Conservation (phyloP, 208 protist species). For the Crithidia brevicula region DNA sequence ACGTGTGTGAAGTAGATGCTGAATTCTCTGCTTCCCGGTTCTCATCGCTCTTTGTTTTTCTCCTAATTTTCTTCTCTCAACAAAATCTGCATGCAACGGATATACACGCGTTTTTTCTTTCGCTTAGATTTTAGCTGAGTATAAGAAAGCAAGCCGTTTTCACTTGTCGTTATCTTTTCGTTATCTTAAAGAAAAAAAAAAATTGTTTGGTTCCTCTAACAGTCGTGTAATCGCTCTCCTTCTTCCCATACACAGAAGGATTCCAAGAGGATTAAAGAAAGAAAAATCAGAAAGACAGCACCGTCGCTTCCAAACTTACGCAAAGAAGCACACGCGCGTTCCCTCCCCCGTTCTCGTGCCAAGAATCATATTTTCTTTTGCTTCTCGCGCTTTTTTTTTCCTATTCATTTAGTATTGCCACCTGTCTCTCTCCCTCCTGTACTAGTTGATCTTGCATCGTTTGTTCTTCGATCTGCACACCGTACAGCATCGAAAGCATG, state of each 20-base stretch:
- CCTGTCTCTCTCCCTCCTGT: too few relatives aligned
- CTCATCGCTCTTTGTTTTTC: not conserved
- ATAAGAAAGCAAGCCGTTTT: slow-evolving; percentile 9
- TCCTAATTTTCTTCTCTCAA: too few relatives aligned
- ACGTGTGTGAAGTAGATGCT: too few relatives aligned
- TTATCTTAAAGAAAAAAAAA: too few relatives aligned
- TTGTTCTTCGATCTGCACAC: not conserved
- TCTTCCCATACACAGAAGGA: slow-evolving; percentile 5
- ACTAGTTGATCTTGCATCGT: too few relatives aligned
- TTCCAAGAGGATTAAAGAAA: slow-evolving; percentile 3
- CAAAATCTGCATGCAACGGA: too few relatives aligned
- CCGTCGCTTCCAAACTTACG: too few relatives aligned
- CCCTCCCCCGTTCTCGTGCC: not conserved
- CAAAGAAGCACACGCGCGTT: too few relatives aligned
- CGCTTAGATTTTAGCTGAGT: slow-evolving; percentile 23
- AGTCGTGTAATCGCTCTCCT: slow-evolving; percentile 10
- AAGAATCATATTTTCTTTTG: slow-evolving; percentile 1
- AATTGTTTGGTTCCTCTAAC: not conserved
- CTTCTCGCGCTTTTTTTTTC: not conserved
- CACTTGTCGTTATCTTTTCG: slow-evolving; percentile 30
- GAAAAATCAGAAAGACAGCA: too few relatives aligned
- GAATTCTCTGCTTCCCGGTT: not conserved
- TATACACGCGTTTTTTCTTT: too few relatives aligned
- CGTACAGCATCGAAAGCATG: not conserved
- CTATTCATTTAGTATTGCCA: not conserved